These are phyloP conservation scores for Ophiostoma ulmi DNA, from an alignment of 2,329 filamentous ascomycete genomes.

Conservation along the genomic window DNA sequence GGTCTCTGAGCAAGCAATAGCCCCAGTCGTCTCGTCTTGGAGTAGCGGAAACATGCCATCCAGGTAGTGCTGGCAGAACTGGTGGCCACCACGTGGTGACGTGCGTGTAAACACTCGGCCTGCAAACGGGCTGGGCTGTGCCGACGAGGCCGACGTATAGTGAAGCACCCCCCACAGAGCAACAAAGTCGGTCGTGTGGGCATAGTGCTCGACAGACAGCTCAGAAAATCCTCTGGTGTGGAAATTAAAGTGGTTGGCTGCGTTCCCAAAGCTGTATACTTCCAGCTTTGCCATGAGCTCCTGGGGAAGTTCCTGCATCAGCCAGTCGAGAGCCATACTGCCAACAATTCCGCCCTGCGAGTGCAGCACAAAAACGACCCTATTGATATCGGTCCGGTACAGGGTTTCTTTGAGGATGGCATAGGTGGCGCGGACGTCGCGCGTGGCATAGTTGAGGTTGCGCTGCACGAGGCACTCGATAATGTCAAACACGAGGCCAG, in stretches of 20 bases:
- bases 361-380: conserved; percentile 69
- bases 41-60: conserved; percentile 56
- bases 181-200: conserved; percentile 68
- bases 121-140: conserved; percentile 42
- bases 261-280: conserved; percentile 72
- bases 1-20: conserved; percentile 32
- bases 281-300: conserved; percentile 64
- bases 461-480: conserved; percentile 73
- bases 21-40: conserved; percentile 39
- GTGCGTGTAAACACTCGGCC: conserved; percentile 56
- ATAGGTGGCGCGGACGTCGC: conserved; percentile 60
- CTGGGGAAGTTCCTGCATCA: conserved; percentile 65
- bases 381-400: conserved; percentile 56
- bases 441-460: conserved; percentile 66
- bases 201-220: conserved; percentile 67
- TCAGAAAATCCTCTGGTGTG: conserved; percentile 40
- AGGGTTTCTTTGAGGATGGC: conserved; percentile 58
- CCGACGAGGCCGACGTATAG: conserved; percentile 46
- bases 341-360: conserved; percentile 74
- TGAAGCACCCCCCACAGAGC: conserved; percentile 68
- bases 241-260: conserved; percentile 79
- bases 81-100: conserved; percentile 49
- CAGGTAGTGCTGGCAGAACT: conserved; percentile 57
- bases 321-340: conserved; percentile 68
- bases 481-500: conserved; percentile 69